Conservation (phyloP, 805 yeast species). For the Wickerhamiella bombiphila region DNA sequence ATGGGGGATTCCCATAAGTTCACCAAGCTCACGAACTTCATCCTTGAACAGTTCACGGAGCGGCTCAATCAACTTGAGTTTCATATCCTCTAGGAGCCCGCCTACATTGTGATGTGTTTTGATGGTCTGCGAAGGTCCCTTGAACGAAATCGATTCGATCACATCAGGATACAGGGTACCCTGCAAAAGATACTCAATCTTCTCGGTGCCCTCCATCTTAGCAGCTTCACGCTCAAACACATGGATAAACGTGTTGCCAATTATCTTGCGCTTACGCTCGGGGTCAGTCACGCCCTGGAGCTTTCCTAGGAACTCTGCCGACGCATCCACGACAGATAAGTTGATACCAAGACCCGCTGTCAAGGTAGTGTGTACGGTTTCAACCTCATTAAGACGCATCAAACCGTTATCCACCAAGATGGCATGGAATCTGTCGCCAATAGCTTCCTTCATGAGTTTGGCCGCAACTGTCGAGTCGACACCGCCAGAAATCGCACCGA, state of each 20-base stretch:
- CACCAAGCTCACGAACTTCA: slow-evolving; percentile 95
- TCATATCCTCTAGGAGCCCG: slow-evolving; percentile 95
- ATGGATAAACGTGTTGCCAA: slow-evolving; percentile 94
- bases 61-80: slow-evolving; percentile 95
- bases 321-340: slow-evolving; percentile 85
- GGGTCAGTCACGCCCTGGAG: slow-evolving; percentile 95
- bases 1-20: slow-evolving; percentile 85
- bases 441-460: slow-evolving; percentile 93
- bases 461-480: slow-evolving; percentile 99
- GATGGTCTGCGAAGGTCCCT: slow-evolving; percentile 99
- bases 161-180: slow-evolving; percentile 98
- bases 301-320: slow-evolving; percentile 73
- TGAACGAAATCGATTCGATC: slow-evolving; percentile 94
- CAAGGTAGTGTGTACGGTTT: slow-evolving; percentile 71
- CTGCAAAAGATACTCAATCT: slow-evolving; percentile 84
- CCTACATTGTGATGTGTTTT: slow-evolving; percentile 99
- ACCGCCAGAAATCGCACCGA: slow-evolving; percentile 99
- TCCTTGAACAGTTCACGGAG: slow-evolving; percentile 97
- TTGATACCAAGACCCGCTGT: slow-evolving; percentile 90
- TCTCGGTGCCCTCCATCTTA: slow-evolving; percentile 73
- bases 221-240: slow-evolving; percentile 95
- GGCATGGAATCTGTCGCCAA: slow-evolving; percentile 97
- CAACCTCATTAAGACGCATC: slow-evolving; percentile 88
- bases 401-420: slow-evolving; percentile 96
- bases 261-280: slow-evolving; percentile 96